Evolutionary conservation across 2,329 filamentous ascomycete species (phyloP).

Genomic region (Neofusicoccum sp.): DNA sequence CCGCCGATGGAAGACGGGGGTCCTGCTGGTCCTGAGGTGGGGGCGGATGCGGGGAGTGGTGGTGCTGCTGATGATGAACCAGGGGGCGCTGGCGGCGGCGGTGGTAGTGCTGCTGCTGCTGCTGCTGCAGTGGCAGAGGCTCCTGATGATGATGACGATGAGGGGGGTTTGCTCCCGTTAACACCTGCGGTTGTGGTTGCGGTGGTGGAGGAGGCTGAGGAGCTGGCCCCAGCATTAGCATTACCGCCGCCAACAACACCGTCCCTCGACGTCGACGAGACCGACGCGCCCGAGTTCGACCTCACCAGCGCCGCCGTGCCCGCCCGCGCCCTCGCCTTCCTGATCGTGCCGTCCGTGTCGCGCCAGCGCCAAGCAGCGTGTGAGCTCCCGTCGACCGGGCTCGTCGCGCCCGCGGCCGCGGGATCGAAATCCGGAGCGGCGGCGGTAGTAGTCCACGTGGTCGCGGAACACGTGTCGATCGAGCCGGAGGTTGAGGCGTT

Average conservation of each 20-base stretch:
- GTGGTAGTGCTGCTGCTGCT: neutral
- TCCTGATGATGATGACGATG: too few relatives aligned
- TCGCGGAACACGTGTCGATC: neutral
- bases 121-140: neutral
- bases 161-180: neutral
- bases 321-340: constrained; percentile 22
- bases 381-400: neutral
- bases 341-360: constrained; percentile 33
- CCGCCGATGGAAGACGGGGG: too few relatives aligned
- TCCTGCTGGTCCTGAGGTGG: neutral
- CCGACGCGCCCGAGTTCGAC: neutral
- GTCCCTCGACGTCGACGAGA: neutral
- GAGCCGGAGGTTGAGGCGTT: neutral
- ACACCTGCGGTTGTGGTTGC: neutral
- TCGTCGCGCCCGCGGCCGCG: constrained; percentile 10
- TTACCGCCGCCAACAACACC: neutral
- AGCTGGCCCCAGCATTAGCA: neutral
- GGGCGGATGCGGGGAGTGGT: neutral
- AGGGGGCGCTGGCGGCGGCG: neutral
- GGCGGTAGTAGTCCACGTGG: constrained; percentile 11
- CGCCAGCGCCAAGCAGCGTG: constrained; percentile 32
- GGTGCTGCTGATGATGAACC: neutral
- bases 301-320: neutral
- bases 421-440: constrained; percentile 20
- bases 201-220: neutral